These are phyloP conservation scores for Platanthera guangdongensis DNA, from an alignment of 106 monocot genomes.

Conservation along the genomic window DNA sequence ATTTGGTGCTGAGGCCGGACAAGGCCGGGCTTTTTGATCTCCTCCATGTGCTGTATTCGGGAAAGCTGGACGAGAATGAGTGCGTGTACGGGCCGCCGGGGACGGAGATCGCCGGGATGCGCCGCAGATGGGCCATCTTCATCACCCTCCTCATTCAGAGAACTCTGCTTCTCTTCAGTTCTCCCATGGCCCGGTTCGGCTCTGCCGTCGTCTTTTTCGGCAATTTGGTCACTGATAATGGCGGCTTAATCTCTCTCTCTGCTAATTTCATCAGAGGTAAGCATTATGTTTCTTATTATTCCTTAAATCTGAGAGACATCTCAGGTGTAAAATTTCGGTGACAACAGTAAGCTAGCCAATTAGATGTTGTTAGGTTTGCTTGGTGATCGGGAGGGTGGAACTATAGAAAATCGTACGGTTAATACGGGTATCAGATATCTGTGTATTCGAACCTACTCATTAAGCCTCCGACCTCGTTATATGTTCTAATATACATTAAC, in stretches of 20 bases:
- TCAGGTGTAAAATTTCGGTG: no score
- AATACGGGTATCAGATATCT: no score
- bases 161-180: neutral
- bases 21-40: slow-evolving; percentile 9
- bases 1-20: slow-evolving; percentile 21
- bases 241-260: slow-evolving; percentile 8
- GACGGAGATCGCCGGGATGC: slow-evolving; percentile 1
- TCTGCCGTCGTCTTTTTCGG: slow-evolving; percentile 11
- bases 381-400: no score
- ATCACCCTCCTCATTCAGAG: slow-evolving; percentile 15
- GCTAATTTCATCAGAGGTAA: slow-evolving; percentile 13
- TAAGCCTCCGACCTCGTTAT: no score
- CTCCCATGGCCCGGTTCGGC: slow-evolving; percentile 1
- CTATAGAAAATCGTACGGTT: no score
- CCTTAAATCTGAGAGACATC: no score
- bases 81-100: slow-evolving; percentile 11
- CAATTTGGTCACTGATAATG: slow-evolving; percentile 19
- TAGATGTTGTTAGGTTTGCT: no score
- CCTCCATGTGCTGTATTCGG: slow-evolving; percentile 7
- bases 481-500: no score
- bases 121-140: slow-evolving; percentile 12
- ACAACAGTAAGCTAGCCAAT: no score
- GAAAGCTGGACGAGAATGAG: slow-evolving; percentile 7
- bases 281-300: no score
- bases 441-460: no score